phyloP scores from a whole-genome alignment of 805 yeast species.

The Blastobotrys terrestris region DNA sequence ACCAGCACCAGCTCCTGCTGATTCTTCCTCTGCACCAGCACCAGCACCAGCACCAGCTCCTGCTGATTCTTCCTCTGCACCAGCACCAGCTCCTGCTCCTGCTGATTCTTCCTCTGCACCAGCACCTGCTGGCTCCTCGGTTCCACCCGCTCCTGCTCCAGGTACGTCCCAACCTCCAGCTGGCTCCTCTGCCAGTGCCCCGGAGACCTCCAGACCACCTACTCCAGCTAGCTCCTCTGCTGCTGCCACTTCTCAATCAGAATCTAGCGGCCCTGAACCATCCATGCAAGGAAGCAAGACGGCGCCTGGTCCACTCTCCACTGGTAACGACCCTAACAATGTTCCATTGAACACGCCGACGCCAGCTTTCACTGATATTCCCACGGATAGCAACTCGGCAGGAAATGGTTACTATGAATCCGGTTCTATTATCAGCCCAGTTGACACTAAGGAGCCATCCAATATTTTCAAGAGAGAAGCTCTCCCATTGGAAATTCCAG shows the following conservation, averaged over 20 bases:
- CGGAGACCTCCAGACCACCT: neutral
- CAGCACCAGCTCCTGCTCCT: slow-evolving; percentile 16
- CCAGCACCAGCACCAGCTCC: slow-evolving; percentile 11
- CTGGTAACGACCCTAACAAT: neutral
- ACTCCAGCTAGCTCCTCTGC: neutral
- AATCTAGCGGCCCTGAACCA: neutral
- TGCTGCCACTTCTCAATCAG: neutral
- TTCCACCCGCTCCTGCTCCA: neutral
- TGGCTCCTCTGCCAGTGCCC: neutral
- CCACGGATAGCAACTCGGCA: neutral
- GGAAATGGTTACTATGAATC: slow-evolving; percentile 22
- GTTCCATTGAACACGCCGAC: slow-evolving; percentile 1
- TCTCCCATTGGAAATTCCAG: slow-evolving; percentile 42
- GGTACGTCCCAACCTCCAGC: neutral
- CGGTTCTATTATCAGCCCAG: slow-evolving; percentile 43
- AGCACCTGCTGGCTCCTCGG: neutral
- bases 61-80: slow-evolving; percentile 10
- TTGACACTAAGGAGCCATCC: slow-evolving; percentile 42
- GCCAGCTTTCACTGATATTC: neutral
- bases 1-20: slow-evolving; percentile 11
- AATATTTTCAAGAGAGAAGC: slow-evolving; percentile 41
- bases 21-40: slow-evolving; percentile 15
- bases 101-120: neutral
- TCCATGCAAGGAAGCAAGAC: neutral
- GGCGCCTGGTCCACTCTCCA: neutral